These are phyloP conservation scores for Cytospora piceae DNA, from an alignment of 2,329 filamentous ascomycete genomes.

Conservation along the genomic window DNA sequence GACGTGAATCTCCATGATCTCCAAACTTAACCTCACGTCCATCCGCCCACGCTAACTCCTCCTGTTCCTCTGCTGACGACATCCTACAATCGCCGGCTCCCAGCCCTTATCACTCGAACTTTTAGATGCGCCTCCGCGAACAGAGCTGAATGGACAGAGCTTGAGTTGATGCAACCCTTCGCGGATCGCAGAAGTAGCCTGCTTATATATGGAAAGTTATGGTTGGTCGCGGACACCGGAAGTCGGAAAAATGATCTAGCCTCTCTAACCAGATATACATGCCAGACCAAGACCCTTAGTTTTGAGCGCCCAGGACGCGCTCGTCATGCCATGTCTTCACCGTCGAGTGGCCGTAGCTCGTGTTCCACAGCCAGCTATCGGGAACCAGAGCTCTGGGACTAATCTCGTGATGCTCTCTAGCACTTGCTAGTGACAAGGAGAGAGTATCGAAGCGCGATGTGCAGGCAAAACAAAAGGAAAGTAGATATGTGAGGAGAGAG, in stretches of 20 bases:
- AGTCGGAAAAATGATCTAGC: not conserved
- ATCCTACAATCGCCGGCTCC: not conserved
- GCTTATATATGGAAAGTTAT: not conserved
- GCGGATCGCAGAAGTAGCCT: conserved; percentile 14
- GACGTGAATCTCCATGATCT: not conserved
- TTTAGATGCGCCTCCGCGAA: not conserved
- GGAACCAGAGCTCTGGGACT: conserved; percentile 7
- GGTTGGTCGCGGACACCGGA: not conserved
- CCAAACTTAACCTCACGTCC: not conserved
- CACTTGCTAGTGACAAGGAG: conserved; percentile 11
- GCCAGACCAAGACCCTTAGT: not conserved
- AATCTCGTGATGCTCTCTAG: not conserved
- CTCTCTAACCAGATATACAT: not conserved
- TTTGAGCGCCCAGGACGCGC: not conserved
- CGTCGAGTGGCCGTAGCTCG: conserved; percentile 3
- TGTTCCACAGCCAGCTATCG: not conserved
- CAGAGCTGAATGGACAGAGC: conserved; percentile 1
- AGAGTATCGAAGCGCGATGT: not conserved
- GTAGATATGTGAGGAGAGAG: not conserved
- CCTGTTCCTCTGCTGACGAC: not conserved
- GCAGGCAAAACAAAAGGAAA: not conserved
- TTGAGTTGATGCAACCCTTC: conserved; percentile 16
- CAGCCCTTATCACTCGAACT: not conserved
- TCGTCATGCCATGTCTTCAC: not conserved
- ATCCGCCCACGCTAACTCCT: not conserved